These are phyloP conservation scores for Lasiodiplodia sp. DNA, from an alignment of 2,329 filamentous ascomycete genomes.

Conservation along the genomic window DNA sequence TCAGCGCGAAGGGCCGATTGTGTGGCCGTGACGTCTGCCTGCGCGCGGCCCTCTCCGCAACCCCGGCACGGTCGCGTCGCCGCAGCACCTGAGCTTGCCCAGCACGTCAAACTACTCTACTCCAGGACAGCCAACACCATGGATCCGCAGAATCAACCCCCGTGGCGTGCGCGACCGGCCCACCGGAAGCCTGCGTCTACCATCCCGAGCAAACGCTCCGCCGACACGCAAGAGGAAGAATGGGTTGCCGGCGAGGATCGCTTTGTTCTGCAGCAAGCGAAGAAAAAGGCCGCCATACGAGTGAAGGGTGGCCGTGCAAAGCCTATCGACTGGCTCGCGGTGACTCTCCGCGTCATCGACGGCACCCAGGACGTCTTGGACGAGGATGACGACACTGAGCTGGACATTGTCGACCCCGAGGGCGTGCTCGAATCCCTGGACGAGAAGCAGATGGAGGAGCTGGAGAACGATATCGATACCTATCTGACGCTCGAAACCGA, in stretches of 20 bases:
- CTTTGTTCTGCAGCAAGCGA: constrained; percentile 94
- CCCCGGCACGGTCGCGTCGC: constrained; percentile 1
- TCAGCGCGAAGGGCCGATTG: background rate
- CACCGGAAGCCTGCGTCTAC: constrained; percentile 42
- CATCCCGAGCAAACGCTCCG: constrained; percentile 52
- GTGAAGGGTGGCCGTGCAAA: constrained; percentile 90
- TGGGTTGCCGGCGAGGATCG: constrained; percentile 96
- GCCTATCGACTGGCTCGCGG: constrained; percentile 91
- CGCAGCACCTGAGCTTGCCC: background rate
- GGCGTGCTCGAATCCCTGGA: constrained; percentile 78
- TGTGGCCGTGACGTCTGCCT: constrained; percentile 10
- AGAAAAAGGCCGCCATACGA: constrained; percentile 96
- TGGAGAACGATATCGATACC: constrained; percentile 82
- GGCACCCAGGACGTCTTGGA: constrained; percentile 79
- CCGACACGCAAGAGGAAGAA: constrained; percentile 57
- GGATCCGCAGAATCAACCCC: constrained; percentile 44
- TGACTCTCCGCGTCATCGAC: constrained; percentile 89
- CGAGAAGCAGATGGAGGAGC: constrained; percentile 71
- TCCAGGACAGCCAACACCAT: constrained; percentile 33
- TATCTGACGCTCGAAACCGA: constrained; percentile 85
- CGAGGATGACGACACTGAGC: constrained; percentile 80
- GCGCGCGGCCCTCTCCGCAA: constrained; percentile 11
- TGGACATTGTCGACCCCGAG: constrained; percentile 81
- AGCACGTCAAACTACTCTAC: background rate
- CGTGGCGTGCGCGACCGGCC: constrained; percentile 42